phyloP scores from a whole-genome alignment of 495 filamentous ascomycete genomes.

The Haplographium delicatum region DNA sequence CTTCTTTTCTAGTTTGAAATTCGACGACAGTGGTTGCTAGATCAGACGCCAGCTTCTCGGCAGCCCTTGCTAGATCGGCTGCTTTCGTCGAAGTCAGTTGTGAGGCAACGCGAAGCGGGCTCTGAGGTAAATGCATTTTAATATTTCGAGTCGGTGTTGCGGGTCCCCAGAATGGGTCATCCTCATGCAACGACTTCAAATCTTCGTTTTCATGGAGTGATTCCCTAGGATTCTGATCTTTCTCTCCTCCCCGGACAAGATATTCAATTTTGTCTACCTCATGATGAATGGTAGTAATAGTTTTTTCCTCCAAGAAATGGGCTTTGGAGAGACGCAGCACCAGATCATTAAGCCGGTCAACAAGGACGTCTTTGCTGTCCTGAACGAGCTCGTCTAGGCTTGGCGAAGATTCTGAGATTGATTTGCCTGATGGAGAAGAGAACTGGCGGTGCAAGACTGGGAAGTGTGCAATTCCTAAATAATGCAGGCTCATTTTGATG shows the following conservation, averaged over 20 bases:
- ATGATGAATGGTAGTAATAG: constrained; percentile 17
- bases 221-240: not conserved
- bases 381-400: constrained; percentile 22
- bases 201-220: not conserved
- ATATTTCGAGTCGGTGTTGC: constrained; percentile 10
- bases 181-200: not conserved
- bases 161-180: constrained; percentile 22
- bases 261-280: constrained; percentile 23
- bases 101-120: not conserved
- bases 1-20: constrained; percentile 40
- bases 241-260: constrained; percentile 6
- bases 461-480: constrained; percentile 20
- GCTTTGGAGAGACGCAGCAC: constrained; percentile 30
- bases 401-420: not conserved
- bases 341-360: constrained; percentile 44
- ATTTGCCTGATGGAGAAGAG: constrained; percentile 10
- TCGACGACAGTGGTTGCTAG: constrained; percentile 32
- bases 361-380: constrained; percentile 42
- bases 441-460: constrained; percentile 18
- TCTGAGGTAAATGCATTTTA: constrained; percentile 14
- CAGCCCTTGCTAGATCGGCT: constrained; percentile 32
- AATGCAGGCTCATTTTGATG: constrained; percentile 23
- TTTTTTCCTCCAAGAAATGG: constrained; percentile 9
- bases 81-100: constrained; percentile 21
- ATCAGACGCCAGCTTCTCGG: constrained; percentile 35